Evolutionary conservation across 2,329 filamentous ascomycete genomes (phyloP).

Genomic region (Arthrobotrys sinensis): DNA sequence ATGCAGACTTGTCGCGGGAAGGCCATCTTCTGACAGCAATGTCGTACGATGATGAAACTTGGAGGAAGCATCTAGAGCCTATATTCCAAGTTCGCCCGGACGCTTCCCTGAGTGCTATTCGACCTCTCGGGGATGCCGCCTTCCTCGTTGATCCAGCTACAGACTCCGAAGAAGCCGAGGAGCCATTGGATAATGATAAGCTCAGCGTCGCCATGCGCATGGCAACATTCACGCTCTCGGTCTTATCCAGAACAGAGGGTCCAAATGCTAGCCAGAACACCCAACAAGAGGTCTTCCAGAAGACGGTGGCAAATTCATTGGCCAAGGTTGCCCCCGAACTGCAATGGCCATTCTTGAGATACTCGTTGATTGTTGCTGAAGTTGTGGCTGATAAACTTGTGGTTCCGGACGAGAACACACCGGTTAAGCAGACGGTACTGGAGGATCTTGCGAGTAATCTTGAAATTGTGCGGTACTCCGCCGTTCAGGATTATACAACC

Average conservation of each 20-base stretch:
- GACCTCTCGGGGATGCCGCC: constrained; percentile 78
- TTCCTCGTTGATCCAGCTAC: constrained; percentile 72
- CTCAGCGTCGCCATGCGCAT: constrained; percentile 50
- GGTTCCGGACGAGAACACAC: constrained; percentile 37
- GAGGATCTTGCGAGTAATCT: constrained; percentile 31
- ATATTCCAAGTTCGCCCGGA: constrained; percentile 66
- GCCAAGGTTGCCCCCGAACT: constrained; percentile 33
- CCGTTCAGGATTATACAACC: constrained; percentile 43
- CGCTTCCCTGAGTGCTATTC: constrained; percentile 80
- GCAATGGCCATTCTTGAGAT: constrained; percentile 55
- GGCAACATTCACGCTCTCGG: constrained; percentile 48
- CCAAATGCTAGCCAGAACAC: constrained; percentile 1
- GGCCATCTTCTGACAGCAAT: constrained; percentile 49
- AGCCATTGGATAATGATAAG: constrained; percentile 34
- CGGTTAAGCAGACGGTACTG: constrained; percentile 32
- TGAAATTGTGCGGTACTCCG: constrained; percentile 26
- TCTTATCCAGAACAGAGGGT: constrained; percentile 40
- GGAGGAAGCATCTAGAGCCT: constrained; percentile 57
- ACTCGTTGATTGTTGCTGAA: constrained; percentile 53
- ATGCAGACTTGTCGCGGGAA: constrained; percentile 48
- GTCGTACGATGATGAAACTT: constrained; percentile 62
- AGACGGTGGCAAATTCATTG: constrained; percentile 36
- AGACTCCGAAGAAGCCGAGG: constrained; percentile 20
- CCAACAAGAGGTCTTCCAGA: constrained; percentile 1
- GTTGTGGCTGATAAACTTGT: constrained; percentile 39